These are phyloP conservation scores for Penicillium malachiteum DNA, from an alignment of 495 filamentous ascomycete genomes.

Conservation along the genomic window DNA sequence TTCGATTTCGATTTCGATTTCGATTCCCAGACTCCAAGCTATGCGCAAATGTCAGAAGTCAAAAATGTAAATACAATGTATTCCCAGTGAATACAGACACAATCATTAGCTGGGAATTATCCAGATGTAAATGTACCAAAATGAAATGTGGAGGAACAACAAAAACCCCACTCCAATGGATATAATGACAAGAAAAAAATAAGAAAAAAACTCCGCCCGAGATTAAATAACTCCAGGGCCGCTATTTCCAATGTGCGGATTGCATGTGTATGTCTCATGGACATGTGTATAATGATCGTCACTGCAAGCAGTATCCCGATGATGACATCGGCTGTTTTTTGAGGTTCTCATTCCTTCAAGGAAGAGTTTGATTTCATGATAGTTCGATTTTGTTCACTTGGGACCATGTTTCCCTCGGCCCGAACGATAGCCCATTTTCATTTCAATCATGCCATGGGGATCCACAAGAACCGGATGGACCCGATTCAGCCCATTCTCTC, in stretches of 20 bases:
- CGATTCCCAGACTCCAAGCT: conserved; percentile 26
- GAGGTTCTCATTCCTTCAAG: neutral
- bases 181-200: neutral
- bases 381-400: neutral
- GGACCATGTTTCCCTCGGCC: too few relatives aligned
- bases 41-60: too few relatives aligned
- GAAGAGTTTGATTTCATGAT: neutral
- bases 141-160: neutral
- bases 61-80: conserved; percentile 3
- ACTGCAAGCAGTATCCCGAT: conserved; percentile 4
- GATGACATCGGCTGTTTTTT: conserved; percentile 4
- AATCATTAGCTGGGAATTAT: neutral
- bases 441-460: conserved; percentile 2
- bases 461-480: neutral
- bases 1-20: too few relatives aligned
- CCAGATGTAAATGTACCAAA: neutral
- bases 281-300: conserved; percentile 5
- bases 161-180: neutral
- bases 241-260: conserved; percentile 5
- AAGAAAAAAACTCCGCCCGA: neutral
- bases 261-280: neutral
- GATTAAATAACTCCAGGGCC: conserved; percentile 1
- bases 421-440: neutral
- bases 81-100: neutral
- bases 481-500: neutral